Evolutionary conservation across 768 basidiomycete genomes (phyloP).

Genomic region (Imleria badia): DNA sequence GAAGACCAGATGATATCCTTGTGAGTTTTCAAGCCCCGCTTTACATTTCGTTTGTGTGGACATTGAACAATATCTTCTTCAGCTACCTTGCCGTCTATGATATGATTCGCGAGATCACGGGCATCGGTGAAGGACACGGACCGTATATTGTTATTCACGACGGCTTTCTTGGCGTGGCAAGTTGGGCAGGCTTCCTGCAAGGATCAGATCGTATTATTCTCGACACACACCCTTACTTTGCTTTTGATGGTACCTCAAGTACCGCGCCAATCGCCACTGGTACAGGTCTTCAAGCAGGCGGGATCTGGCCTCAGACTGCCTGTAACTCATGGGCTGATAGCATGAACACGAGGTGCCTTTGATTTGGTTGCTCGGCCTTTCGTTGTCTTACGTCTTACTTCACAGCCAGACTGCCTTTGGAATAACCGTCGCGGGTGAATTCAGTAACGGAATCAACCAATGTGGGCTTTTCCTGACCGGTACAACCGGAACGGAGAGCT

Average conservation of each 20-base stretch:
- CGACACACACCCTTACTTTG: slow-evolving; percentile 71
- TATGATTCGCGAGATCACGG: slow-evolving; percentile 71
- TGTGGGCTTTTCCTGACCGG: slow-evolving; percentile 56
- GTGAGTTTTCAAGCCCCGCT: slow-evolving; percentile 40
- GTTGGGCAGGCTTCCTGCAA: slow-evolving; percentile 50
- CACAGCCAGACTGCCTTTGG: slow-evolving; percentile 58
- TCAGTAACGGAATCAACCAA: slow-evolving; percentile 63
- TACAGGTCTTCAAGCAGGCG: slow-evolving; percentile 37
- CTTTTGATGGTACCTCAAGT: slow-evolving; percentile 46
- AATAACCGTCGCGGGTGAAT: slow-evolving; percentile 74
- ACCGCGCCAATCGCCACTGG: slow-evolving; percentile 35
- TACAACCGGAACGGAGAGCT: slow-evolving; percentile 27
- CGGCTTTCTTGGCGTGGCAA: slow-evolving; percentile 48
- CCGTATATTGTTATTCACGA: slow-evolving; percentile 63
- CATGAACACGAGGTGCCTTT: slow-evolving; percentile 44
- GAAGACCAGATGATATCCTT: slow-evolving; percentile 53
- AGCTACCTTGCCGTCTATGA: slow-evolving; percentile 60
- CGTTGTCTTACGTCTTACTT: background rate
- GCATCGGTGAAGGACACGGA: slow-evolving; percentile 63
- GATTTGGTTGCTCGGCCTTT: background rate
- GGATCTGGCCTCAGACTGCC: slow-evolving; percentile 48
- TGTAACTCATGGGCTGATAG: slow-evolving; percentile 59
- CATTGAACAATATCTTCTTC: slow-evolving; percentile 7
- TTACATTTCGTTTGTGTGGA: background rate
- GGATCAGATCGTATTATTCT: slow-evolving; percentile 62